These are phyloP conservation scores for Helotiales sp. DNA, from an alignment of 2,329 filamentous ascomycete species.

Conservation along the genomic window DNA sequence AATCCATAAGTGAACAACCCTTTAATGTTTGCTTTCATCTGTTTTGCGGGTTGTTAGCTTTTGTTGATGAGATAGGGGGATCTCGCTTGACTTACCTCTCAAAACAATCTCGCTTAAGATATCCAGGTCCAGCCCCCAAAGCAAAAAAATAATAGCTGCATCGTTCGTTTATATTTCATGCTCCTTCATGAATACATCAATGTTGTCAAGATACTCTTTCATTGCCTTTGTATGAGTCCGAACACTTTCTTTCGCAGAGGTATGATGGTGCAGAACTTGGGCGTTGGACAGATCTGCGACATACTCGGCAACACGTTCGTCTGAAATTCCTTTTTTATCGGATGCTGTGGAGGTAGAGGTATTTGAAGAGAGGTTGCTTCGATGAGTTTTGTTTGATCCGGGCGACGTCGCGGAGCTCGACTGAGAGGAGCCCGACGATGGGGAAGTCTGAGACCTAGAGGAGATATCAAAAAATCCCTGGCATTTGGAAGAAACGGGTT, in stretches of 20 bases:
- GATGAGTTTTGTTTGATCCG: neutral
- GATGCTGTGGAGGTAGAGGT: neutral
- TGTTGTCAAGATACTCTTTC: neutral
- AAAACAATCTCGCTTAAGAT: too few relatives aligned
- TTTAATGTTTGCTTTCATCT: too few relatives aligned
- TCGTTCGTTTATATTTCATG: too few relatives aligned
- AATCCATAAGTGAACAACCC: too few relatives aligned
- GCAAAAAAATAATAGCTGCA: too few relatives aligned
- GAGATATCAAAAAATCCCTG: too few relatives aligned
- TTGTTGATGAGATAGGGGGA: too few relatives aligned
- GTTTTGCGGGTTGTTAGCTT: too few relatives aligned
- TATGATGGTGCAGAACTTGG: neutral
- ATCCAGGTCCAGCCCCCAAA: too few relatives aligned
- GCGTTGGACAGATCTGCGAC: neutral
- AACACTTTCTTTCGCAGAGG: neutral
- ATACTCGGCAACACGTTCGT: neutral
- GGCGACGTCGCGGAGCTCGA: neutral
- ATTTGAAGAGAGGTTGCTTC: neutral
- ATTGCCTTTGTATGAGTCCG: neutral
- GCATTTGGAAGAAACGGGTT: too few relatives aligned
- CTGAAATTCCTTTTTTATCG: neutral
- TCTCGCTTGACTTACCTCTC: too few relatives aligned
- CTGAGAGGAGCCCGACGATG: neutral
- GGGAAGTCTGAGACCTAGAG: neutral
- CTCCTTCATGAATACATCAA: slow-evolving; percentile 4